phyloP scores from a whole-genome alignment of 1,284 basidiomycete genomes.

The Tilletia walkeri region DNA sequence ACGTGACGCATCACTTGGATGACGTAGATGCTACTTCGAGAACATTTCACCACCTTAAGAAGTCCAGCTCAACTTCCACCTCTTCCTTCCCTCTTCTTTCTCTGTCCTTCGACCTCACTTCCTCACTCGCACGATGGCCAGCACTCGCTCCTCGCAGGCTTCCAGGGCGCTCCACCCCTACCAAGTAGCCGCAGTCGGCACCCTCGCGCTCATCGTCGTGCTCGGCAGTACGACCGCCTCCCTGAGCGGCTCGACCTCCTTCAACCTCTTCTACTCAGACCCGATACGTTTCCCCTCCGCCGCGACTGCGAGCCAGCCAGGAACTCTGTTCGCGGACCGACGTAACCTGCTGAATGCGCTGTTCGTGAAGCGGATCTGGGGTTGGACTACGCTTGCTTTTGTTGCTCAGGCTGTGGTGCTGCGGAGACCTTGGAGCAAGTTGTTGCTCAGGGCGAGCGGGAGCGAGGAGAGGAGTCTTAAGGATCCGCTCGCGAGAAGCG shows the following conservation, averaged over 20 bases:
- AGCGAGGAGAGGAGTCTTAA: background rate
- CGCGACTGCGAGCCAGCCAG: conserved; percentile 24
- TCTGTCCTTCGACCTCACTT: too few species aligned
- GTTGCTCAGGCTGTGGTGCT: conserved; percentile 23
- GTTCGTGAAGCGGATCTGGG: conserved; percentile 90
- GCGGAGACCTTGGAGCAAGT: conserved; percentile 17
- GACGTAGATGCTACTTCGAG: too few species aligned
- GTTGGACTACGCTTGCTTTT: conserved; percentile 66
- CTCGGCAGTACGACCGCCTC: conserved; percentile 64
- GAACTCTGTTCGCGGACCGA: conserved; percentile 69
- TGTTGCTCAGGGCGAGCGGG: conserved; percentile 18
- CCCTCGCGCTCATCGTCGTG: conserved; percentile 58
- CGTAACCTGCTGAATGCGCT: conserved; percentile 75
- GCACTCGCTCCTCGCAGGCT: background rate
- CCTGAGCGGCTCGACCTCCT: conserved; percentile 60
- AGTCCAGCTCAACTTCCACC: too few species aligned
- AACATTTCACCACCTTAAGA: too few species aligned
- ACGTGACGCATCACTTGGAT: too few species aligned
- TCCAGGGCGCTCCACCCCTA: conserved; percentile 19
- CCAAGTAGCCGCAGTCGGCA: conserved; percentile 34
- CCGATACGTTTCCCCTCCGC: conserved; percentile 53
- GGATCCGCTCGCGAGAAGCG: conserved; percentile 23
- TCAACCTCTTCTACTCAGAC: conserved; percentile 60
- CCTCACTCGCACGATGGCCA: background rate
- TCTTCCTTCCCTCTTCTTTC: too few species aligned